Conservation (phyloP, 345 rosid genomes). For the Barbarea vulgaris region DNA sequence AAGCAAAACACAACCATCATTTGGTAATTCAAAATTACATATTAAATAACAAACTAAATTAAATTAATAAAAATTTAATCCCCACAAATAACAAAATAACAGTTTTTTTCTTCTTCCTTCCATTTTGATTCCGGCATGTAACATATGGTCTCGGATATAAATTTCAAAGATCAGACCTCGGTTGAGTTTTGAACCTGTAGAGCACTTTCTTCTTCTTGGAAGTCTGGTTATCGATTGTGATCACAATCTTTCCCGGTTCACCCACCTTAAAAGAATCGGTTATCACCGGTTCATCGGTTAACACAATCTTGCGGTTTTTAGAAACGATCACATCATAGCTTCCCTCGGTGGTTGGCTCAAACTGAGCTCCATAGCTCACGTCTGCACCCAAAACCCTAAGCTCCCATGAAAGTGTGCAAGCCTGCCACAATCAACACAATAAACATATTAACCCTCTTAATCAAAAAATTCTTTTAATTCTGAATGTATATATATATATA, state of each 20-base stretch:
- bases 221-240: slow-evolving; percentile 70
- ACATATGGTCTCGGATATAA: slow-evolving; percentile 6
- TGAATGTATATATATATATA: slow-evolving; percentile 32
- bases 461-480: background rate
- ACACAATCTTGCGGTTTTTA: slow-evolving; percentile 57
- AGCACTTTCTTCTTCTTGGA: slow-evolving; percentile 90
- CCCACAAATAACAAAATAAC: slow-evolving; percentile 25
- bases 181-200: slow-evolving; percentile 79
- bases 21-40: slow-evolving; percentile 36
- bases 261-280: slow-evolving; percentile 59
- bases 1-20: slow-evolving; percentile 34
- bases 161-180: slow-evolving; percentile 37
- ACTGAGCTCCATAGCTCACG: slow-evolving; percentile 79
- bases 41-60: slow-evolving; percentile 31
- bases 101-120: background rate
- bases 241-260: slow-evolving; percentile 74
- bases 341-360: slow-evolving; percentile 61
- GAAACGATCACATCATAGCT: slow-evolving; percentile 79
- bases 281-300: slow-evolving; percentile 65
- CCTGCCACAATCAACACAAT: slow-evolving; percentile 50
- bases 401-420: slow-evolving; percentile 63
- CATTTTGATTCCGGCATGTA: background rate
- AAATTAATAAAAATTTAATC: slow-evolving; percentile 18
- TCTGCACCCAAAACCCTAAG: slow-evolving; percentile 82
- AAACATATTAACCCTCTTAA: slow-evolving; percentile 11